These are phyloP conservation scores for Verticillium zaregamsianum DNA, from an alignment of 2,329 filamentous ascomycete species.

Conservation along the genomic window DNA sequence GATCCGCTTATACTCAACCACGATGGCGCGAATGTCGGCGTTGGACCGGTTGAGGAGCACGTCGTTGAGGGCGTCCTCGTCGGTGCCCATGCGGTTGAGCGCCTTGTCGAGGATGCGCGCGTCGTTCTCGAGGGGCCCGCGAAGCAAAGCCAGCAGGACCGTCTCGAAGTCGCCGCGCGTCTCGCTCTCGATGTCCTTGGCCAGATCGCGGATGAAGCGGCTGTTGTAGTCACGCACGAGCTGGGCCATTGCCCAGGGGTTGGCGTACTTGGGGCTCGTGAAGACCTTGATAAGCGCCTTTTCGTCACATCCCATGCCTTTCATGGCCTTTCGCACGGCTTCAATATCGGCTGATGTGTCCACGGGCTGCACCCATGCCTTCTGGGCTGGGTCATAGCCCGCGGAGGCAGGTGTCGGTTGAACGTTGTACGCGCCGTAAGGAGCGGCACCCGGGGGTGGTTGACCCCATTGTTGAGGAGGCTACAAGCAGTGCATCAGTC, in stretches of 20 bases:
- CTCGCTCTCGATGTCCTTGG: conserved; percentile 28
- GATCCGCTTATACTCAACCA: conserved; percentile 21
- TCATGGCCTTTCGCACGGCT: conserved; percentile 27
- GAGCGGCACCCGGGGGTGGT: conserved; percentile 3
- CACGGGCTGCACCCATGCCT: conserved; percentile 16
- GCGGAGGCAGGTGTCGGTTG: conserved; percentile 21
- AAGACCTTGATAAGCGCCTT: conserved; percentile 23
- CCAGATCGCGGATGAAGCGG: conserved; percentile 26
- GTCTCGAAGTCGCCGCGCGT: conserved; percentile 25
- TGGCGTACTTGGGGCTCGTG: conserved; percentile 23
- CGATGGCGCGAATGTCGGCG: conserved; percentile 28
- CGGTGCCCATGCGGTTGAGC: conserved; percentile 23
- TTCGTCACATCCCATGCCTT: conserved; percentile 29
- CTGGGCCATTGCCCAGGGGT: conserved; percentile 27
- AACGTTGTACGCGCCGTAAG: conserved; percentile 7
- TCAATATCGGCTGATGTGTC: conserved; percentile 25
- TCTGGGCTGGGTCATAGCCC: conserved; percentile 24
- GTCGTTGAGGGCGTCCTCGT: conserved; percentile 28
- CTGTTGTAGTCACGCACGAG: conserved; percentile 26
- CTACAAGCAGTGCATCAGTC: neutral
- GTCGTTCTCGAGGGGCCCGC: conserved; percentile 27
- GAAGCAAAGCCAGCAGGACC: conserved; percentile 22
- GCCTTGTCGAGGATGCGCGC: conserved; percentile 23
- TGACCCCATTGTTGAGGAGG: conserved; percentile 15
- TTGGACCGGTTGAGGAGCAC: conserved; percentile 30